These are phyloP conservation scores for Clonostachys rhizophaga DNA, from an alignment of 2,329 filamentous ascomycete species.

Conservation along the genomic window DNA sequence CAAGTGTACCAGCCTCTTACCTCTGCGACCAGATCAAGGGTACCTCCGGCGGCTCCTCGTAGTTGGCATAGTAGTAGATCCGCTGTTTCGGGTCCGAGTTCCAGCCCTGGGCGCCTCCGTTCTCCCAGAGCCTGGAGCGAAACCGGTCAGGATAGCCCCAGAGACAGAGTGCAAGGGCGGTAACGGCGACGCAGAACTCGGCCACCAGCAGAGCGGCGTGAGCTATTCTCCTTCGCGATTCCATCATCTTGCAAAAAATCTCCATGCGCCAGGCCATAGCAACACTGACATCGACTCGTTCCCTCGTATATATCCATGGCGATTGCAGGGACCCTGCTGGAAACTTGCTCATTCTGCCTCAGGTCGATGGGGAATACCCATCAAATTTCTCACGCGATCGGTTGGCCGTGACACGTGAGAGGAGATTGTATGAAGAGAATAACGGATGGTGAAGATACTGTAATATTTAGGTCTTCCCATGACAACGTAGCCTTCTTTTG, in stretches of 20 bases:
- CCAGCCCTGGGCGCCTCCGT: constrained; percentile 17
- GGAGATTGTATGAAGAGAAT: not conserved
- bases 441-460: no score
- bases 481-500: no score
- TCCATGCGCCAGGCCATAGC: no score
- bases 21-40: constrained; percentile 17
- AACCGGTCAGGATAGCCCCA: constrained; percentile 12
- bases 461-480: no score
- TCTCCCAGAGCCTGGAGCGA: constrained; percentile 15
- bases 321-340: no score
- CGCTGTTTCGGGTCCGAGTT: constrained; percentile 19
- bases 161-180: not conserved
- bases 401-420: not conserved
- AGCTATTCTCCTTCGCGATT: no score
- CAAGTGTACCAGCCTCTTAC: constrained; percentile 5
- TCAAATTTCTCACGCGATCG: not conserved
- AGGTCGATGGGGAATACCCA: not conserved
- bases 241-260: no score
- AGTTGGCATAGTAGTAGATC: constrained; percentile 3
- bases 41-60: constrained; percentile 5
- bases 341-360: not conserved
- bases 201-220: not conserved
- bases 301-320: no score
- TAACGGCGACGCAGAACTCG: not conserved
- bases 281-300: no score